Base-by-base conservation (phyloP, 1,284 basidiomycete genomes). In the Wallemia mellicola region DNA sequence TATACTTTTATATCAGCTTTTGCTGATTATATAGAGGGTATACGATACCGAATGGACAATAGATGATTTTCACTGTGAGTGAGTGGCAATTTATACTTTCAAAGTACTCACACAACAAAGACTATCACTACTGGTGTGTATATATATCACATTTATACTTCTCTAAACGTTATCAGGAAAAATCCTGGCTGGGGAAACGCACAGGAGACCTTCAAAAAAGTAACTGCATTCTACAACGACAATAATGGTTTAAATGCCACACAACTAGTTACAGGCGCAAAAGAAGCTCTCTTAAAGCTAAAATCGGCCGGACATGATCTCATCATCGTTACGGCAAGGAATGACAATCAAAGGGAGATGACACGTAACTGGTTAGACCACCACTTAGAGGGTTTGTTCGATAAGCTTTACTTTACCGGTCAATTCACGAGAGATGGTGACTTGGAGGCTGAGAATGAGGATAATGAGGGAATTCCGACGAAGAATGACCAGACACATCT, bases 341-440 rank as follows among this genome's bases (percentile, higher is more conserved):
- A 19, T 27, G 3, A 30, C 27, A 27, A 22, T 22, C 59, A 54
- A 26, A 33, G 26, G 26, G 54, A 26, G 27, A 57, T 56, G 54
- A 32, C 32, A 24, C 1, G 25, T 26, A 22, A 28, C 26, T 28
- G 26, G 54, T 54, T 60, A 25, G 26, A 17, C 19, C 11, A 2
- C 5, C 9, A 57, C 22, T n/a, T 27, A 19, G 15, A 15, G 9
- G 55, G 55, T 27, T 67, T 80, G 28, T 81, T 84, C 62, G 77
- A 82, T 54, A 76, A 75, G 59, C 73, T 84, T 24, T 76, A 83
- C 63, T 86, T 81, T 68, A 85, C 80, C 0, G 82, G 81, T 1
- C 80, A 83, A 64, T 84, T 83, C 58, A 59, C 1, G 63, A 65
- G 68, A 66, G 70, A 59, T 62, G 71, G 66, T 19, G 66, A 66